These are phyloP conservation scores for Peniophora sp. DNA, from an alignment of 1,284 basidiomycete genomes.

Conservation along the genomic window DNA sequence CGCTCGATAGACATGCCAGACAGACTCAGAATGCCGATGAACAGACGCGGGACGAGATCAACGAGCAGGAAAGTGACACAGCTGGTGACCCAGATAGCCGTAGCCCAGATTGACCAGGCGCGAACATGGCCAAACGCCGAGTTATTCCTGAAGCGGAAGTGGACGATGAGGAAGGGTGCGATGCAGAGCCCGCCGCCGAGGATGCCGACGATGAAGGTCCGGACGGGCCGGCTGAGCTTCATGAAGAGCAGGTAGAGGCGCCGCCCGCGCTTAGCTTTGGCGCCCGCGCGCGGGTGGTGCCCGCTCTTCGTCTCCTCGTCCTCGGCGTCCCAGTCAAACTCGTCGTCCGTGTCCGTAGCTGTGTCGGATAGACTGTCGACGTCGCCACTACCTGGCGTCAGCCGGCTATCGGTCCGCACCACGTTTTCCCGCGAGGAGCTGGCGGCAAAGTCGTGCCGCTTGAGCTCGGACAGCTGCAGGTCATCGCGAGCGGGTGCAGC, in stretches of 20 bases:
- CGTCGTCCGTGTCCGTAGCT: slow-evolving; percentile 55
- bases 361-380: slow-evolving; percentile 20
- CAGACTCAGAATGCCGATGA: slow-evolving; percentile 44
- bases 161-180: slow-evolving; percentile 60
- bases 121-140: slow-evolving; percentile 46
- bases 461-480: slow-evolving; percentile 5
- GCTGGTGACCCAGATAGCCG: slow-evolving; percentile 59
- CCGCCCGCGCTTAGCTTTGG: slow-evolving; percentile 43
- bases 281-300: slow-evolving; percentile 11
- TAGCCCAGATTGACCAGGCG: slow-evolving; percentile 67
- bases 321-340: slow-evolving; percentile 62
- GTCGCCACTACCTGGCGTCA: slow-evolving; percentile 22
- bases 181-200: slow-evolving; percentile 59
- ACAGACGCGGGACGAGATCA: slow-evolving; percentile 50
- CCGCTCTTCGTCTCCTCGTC: slow-evolving; percentile 34
- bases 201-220: slow-evolving; percentile 46
- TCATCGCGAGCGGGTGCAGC: slow-evolving; percentile 2
- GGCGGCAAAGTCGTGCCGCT: slow-evolving; percentile 3
- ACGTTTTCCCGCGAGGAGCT: too few species aligned
- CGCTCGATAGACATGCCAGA: slow-evolving; percentile 58
- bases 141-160: slow-evolving; percentile 47
- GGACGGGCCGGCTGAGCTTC: slow-evolving; percentile 53
- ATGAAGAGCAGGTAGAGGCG: slow-evolving; percentile 58
- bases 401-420: neutral
- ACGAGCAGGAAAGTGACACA: slow-evolving; percentile 57